Percentiles rank a stretch among this genome's conserved stretches.
Evolutionary conservation across 139 green algal species (phyloP).

Genomic region (Volvox reticuliferus): DNA sequence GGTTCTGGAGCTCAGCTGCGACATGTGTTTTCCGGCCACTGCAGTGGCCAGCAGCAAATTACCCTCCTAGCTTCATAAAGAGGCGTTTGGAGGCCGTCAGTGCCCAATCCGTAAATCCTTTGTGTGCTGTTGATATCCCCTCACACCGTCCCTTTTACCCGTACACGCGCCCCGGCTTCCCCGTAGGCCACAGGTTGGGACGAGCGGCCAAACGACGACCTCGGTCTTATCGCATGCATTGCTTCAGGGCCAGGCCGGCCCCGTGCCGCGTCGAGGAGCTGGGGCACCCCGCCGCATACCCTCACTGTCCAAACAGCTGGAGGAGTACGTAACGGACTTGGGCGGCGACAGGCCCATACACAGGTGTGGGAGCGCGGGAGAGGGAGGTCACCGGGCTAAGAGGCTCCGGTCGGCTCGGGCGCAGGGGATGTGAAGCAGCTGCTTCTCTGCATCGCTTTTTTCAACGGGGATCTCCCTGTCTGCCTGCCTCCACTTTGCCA

Average conservation of each 20-base stretch:
- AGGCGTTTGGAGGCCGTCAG: no score
- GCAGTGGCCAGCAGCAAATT: no score
- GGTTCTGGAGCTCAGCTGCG: no score
- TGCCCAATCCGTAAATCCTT: no score
- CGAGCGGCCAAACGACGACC: no score
- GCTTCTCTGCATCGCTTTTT: neutral
- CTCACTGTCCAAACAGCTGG: slow-evolving; percentile 35
- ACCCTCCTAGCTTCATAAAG: no score
- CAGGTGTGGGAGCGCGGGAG: slow-evolving; percentile 66
- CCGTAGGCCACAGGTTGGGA: neutral
- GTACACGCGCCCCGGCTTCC: no score
- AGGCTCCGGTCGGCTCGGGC: neutral
- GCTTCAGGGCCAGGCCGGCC: neutral
- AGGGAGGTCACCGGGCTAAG: no score
- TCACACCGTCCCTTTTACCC: neutral
- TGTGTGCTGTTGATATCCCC: no score
- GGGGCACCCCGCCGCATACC: slow-evolving; percentile 36
- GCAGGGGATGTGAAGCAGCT: neutral
- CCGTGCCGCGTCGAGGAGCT: neutral
- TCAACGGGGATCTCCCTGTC: neutral
- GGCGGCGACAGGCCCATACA: slow-evolving; percentile 76
- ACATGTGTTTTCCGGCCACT: no score
- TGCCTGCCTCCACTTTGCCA: neutral
- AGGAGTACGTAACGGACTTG: slow-evolving; percentile 47
- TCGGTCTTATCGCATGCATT: neutral